A percentile compares a stretch with the other conserved stretches of the same genome.
Conservation (phyloP, 257 asterid genomes). For the Schizonepeta tenuifolia region DNA sequence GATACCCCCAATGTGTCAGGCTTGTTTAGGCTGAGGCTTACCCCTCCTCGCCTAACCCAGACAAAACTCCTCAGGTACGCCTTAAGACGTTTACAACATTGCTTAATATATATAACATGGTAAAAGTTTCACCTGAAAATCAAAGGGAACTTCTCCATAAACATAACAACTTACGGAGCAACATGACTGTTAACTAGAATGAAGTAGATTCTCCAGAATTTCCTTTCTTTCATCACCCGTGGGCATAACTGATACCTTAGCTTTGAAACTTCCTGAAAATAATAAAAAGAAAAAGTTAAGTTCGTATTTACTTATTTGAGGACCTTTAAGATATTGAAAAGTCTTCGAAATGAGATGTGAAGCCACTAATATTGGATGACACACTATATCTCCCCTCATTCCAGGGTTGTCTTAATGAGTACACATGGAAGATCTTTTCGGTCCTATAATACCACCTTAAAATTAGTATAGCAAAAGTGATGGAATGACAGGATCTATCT, state of each 20-base stretch:
- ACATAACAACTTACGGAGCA: slow-evolving; percentile 66
- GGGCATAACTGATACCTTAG: slow-evolving; percentile 89
- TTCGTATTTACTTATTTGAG: not conserved
- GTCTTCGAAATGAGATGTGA: slow-evolving; percentile 16
- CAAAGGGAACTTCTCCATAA: slow-evolving; percentile 10
- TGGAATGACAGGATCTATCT: not conserved
- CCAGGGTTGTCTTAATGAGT: slow-evolving; percentile 16
- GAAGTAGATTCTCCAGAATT: slow-evolving; percentile 96
- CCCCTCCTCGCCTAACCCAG: no score
- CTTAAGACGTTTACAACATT: no score
- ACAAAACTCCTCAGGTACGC: no score
- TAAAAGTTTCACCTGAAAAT: slow-evolving; percentile 3
- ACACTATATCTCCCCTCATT: not conserved
- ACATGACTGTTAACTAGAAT: slow-evolving; percentile 79
- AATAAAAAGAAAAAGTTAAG: slow-evolving; percentile 4
- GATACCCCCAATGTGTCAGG: no score
- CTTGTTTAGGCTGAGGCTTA: no score
- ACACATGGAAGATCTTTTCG: slow-evolving; percentile 9
- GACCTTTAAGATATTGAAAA: slow-evolving; percentile 16
- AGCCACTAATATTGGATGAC: slow-evolving; percentile 1
- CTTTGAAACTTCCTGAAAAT: slow-evolving; percentile 78
- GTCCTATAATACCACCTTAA: not conserved
- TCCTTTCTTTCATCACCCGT: slow-evolving; percentile 85
- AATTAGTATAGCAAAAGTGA: not conserved
- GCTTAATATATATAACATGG: not conserved